These are phyloP conservation scores for Microbotryum lychnidis-dioicae DNA, from an alignment of 1,284 basidiomycete species.

Conservation along the genomic window DNA sequence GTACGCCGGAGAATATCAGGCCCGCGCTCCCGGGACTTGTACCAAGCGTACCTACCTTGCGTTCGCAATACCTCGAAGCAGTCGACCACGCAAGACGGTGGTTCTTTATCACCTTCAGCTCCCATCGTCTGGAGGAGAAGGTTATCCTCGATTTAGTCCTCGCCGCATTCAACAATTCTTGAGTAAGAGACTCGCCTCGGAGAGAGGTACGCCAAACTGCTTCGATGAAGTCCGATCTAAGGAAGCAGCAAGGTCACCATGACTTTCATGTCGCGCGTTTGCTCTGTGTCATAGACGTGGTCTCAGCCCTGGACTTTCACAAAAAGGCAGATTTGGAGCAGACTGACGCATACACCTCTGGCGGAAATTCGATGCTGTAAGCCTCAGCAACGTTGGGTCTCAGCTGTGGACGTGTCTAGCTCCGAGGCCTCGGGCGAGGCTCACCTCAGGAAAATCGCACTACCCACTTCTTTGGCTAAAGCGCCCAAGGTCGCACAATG, in stretches of 20 bases:
- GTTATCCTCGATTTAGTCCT: neutral
- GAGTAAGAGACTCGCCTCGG: slow-evolving; percentile 1
- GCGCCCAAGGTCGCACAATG: slow-evolving; percentile 2
- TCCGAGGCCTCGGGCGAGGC: neutral
- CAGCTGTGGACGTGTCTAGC: neutral
- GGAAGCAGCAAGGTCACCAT: neutral
- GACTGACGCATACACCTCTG: slow-evolving; percentile 17
- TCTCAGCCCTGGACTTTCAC: neutral
- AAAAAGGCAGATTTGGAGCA: neutral
- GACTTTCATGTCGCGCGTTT: slow-evolving; percentile 10
- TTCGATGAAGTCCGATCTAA: neutral
- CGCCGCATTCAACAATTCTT: neutral
- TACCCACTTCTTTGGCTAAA: slow-evolving; percentile 9
- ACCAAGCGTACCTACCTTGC: slow-evolving; percentile 10
- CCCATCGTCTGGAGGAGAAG: neutral
- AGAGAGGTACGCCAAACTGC: slow-evolving; percentile 10
- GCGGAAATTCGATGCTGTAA: slow-evolving; percentile 21
- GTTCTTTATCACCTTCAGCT: neutral
- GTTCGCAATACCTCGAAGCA: slow-evolving; percentile 8
- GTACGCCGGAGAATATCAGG: neutral
- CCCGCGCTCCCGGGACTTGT: neutral
- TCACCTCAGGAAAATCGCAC: slow-evolving; percentile 10
- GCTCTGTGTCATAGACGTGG: slow-evolving; percentile 4
- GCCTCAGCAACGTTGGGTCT: neutral
- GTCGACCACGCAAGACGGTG: slow-evolving; percentile 18